Percentiles rank a stretch among this genome's conserved stretches.
Conservation (phyloP, 805 yeast genomes). For the Scheffersomyces coipomensis region DNA sequence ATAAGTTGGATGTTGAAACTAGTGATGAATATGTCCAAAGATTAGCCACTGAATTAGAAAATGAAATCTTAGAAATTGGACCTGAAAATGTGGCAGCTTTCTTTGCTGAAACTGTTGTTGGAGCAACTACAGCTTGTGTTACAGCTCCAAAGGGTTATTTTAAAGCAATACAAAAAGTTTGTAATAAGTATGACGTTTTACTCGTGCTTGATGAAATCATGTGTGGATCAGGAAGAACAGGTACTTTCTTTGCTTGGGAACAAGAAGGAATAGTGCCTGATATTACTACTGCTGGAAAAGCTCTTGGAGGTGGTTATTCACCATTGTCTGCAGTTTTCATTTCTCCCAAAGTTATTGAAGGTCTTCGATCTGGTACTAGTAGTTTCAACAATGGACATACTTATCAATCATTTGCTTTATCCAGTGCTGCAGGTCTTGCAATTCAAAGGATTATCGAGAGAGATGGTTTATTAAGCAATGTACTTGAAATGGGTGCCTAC, state of each 20-base stretch:
- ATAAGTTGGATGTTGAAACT: slow-evolving; percentile 28
- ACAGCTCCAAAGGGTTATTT: slow-evolving; percentile 37
- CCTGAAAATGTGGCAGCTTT: slow-evolving; percentile 44
- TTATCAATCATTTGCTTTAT: slow-evolving; percentile 49
- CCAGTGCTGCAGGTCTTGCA: slow-evolving; percentile 46
- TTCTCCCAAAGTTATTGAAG: slow-evolving; percentile 11
- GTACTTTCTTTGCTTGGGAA: slow-evolving; percentile 48
- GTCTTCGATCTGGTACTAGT: slow-evolving; percentile 30
- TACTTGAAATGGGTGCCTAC: slow-evolving; percentile 41
- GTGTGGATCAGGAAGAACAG: slow-evolving; percentile 58
- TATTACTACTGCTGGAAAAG: slow-evolving; percentile 48
- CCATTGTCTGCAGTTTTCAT: slow-evolving; percentile 47
- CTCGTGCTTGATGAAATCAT: slow-evolving; percentile 55
- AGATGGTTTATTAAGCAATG: slow-evolving; percentile 38
- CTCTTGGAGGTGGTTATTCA: slow-evolving; percentile 46
- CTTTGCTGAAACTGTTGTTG: slow-evolving; percentile 46
- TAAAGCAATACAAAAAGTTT: slow-evolving; percentile 44
- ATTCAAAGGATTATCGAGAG: slow-evolving; percentile 36
- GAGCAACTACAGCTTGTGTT: slow-evolving; percentile 41
- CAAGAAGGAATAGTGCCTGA: slow-evolving; percentile 46
- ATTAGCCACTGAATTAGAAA: slow-evolving; percentile 40
- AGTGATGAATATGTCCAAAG: slow-evolving; percentile 37
- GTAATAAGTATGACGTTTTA: slow-evolving; percentile 51
- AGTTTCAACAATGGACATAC: slow-evolving; percentile 47
- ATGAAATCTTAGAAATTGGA: slow-evolving; percentile 38